Evolutionary conservation across 2,329 filamentous ascomycete genomes (phyloP).

Genomic region (Sarocladium brachiariae): DNA sequence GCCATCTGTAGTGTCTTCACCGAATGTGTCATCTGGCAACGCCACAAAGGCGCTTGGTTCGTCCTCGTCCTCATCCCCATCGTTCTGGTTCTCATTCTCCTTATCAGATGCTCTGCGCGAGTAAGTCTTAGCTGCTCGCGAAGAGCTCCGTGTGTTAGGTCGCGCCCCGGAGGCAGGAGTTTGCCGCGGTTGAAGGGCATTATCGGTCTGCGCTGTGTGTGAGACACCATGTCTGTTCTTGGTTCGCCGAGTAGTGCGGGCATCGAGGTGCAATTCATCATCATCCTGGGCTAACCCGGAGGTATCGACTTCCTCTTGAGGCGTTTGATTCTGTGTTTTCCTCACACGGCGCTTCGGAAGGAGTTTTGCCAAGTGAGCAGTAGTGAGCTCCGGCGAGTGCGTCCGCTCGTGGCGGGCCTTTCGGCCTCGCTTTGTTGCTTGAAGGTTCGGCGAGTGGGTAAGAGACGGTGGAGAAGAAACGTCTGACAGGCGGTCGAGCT

Average conservation of each 20-base stretch:
- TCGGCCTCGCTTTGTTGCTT: slow-evolving; percentile 25
- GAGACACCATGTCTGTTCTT: slow-evolving; percentile 22
- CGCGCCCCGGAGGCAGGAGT: slow-evolving; percentile 15
- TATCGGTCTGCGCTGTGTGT: slow-evolving; percentile 13
- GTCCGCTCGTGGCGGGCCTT: slow-evolving; percentile 24
- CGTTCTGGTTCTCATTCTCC: slow-evolving; percentile 43
- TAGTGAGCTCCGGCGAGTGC: slow-evolving; percentile 39
- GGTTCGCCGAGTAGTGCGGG: slow-evolving; percentile 27
- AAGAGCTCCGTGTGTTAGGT: slow-evolving; percentile 19
- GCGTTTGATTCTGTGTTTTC: slow-evolving; percentile 29
- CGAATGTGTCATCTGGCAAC: slow-evolving; percentile 39
- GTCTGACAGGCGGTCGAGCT: slow-evolving; percentile 40
- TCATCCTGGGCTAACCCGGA: slow-evolving; percentile 44
- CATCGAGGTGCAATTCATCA: slow-evolving; percentile 46
- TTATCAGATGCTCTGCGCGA: slow-evolving; percentile 47
- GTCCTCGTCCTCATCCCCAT: slow-evolving; percentile 24
- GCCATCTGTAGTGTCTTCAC: slow-evolving; percentile 24
- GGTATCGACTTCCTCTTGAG: slow-evolving; percentile 40
- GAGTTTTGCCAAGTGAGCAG: slow-evolving; percentile 46
- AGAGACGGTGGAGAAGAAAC: slow-evolving; percentile 59
- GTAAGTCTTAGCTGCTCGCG: slow-evolving; percentile 36
- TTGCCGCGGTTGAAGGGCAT: slow-evolving; percentile 20
- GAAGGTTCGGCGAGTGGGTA: slow-evolving; percentile 58
- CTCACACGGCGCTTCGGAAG: slow-evolving; percentile 46
- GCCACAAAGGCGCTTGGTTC: slow-evolving; percentile 35